These are phyloP conservation scores for Nigrospora osmanthi DNA, from an alignment of 2,329 filamentous ascomycete genomes.

Conservation along the genomic window DNA sequence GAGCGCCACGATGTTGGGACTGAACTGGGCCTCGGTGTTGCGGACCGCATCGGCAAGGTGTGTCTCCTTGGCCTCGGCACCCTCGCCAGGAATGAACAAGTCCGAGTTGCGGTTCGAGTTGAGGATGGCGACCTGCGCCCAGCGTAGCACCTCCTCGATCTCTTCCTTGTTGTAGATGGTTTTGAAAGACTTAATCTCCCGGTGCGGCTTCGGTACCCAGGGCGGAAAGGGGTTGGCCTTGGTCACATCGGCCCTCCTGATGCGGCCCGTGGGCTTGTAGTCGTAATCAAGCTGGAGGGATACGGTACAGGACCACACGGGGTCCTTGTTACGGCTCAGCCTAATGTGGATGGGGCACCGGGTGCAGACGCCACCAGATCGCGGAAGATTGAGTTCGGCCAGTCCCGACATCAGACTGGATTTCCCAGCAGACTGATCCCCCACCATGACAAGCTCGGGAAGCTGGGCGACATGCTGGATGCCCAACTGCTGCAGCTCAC, in stretches of 20 bases:
- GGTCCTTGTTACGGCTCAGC: conserved; percentile 44
- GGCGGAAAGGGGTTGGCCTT: conserved; percentile 51
- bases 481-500: conserved; percentile 62
- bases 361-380: conserved; percentile 51
- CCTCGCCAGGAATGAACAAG: conserved; percentile 45
- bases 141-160: conserved; percentile 61
- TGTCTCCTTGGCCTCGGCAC: conserved; percentile 28
- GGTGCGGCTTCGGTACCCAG: conserved; percentile 46
- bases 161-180: conserved; percentile 51
- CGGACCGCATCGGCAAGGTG: conserved; percentile 27
- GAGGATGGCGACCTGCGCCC: conserved; percentile 70
- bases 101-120: conserved; percentile 52
- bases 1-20: conserved; percentile 72
- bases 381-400: conserved; percentile 51
- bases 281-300: conserved; percentile 58
- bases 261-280: conserved; percentile 36
- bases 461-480: conserved; percentile 64
- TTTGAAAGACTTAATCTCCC: conserved; percentile 51
- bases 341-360: conserved; percentile 76
- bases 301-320: conserved; percentile 61
- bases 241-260: conserved; percentile 39
- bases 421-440: conserved; percentile 81
- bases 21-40: conserved; percentile 58
- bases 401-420: conserved; percentile 47
- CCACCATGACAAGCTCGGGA: conserved; percentile 75